Percentiles rank a stretch among this genome's conserved stretches.
Conservation (phyloP, 2,329 filamentous ascomycete species). For the Pseudocercospora fuligena region DNA sequence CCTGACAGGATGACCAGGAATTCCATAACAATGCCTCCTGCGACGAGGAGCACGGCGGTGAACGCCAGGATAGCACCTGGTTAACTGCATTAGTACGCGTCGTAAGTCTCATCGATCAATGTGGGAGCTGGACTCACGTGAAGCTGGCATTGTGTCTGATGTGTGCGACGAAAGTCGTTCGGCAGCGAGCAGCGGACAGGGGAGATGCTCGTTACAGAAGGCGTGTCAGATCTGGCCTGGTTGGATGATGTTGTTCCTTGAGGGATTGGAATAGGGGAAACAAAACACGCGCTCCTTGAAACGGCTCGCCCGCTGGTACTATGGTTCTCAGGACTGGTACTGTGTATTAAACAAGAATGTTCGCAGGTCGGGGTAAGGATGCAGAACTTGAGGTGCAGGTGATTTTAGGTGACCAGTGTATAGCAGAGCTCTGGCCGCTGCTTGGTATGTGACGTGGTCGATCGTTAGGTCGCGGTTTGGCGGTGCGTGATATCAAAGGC, state of each 20-base stretch:
- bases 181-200: conserved; percentile 1
- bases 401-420: neutral
- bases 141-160: conserved; percentile 25
- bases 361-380: conserved; percentile 8
- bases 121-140: conserved; percentile 26
- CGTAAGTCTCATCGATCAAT: conserved; percentile 6
- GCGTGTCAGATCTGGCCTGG: conserved; percentile 1
- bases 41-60: conserved; percentile 65
- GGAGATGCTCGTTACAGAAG: neutral
- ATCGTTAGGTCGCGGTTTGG: neutral
- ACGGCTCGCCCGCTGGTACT: neutral
- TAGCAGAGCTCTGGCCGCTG: neutral
- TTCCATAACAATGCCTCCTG: conserved; percentile 65
- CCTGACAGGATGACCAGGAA: conserved; percentile 70
- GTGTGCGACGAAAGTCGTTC: neutral
- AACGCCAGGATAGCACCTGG: conserved; percentile 62
- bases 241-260: conserved; percentile 4
- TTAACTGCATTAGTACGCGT: neutral
- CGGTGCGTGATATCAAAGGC: neutral
- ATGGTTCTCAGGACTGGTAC: neutral
- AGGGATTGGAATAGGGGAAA: neutral
- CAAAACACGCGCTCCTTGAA: conserved; percentile 3
- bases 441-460: conserved; percentile 2
- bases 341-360: neutral
- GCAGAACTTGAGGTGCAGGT: neutral